Percentiles rank a stretch among this genome's conserved stretches.
phyloP scores from a whole-genome alignment of 495 filamentous ascomycete species.

The Aspergillus nidulans region DNA sequence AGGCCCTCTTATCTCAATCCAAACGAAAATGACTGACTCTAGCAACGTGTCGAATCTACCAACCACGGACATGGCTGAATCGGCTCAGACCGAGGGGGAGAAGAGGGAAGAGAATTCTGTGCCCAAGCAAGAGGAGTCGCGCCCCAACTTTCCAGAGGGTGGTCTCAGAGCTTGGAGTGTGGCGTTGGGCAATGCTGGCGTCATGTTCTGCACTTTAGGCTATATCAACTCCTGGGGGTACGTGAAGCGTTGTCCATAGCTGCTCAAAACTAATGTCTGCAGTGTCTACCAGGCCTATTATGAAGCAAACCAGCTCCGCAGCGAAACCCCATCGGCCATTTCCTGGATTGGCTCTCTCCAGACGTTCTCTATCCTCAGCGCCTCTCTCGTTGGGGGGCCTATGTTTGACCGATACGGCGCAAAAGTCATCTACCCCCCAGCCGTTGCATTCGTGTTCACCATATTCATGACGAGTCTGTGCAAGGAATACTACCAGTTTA shows the following conservation, averaged over 20 bases:
- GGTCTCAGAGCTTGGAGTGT: conserved; percentile 8
- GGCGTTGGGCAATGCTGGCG: conserved; percentile 6
- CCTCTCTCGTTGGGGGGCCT: conserved; percentile 42
- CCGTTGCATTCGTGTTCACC: conserved; percentile 25
- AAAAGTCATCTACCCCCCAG: conserved; percentile 15
- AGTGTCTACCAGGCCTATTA: conserved; percentile 32
- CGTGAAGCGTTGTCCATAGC: background rate
- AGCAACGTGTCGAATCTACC: background rate
- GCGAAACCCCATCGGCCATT: conserved; percentile 11
- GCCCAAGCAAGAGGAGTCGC: background rate
- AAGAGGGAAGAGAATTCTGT: background rate
- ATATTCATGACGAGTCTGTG: conserved; percentile 44
- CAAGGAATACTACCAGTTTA: conserved; percentile 36
- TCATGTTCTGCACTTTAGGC: conserved; percentile 11
- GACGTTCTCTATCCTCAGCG: conserved; percentile 44
- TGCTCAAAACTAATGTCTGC: background rate
- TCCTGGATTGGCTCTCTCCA: conserved; percentile 54
- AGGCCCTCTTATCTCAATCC: background rate
- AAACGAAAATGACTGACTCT: too few relatives aligned
- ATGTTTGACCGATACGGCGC: conserved; percentile 49
- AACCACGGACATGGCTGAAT: background rate
- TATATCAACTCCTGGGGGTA: conserved; percentile 11
- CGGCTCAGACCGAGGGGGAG: background rate
- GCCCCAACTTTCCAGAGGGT: conserved; percentile 2
- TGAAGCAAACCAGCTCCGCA: conserved; percentile 13